Conservation (phyloP, 1,284 basidiomycete genomes). For the Ceratobasidium sp. region DNA sequence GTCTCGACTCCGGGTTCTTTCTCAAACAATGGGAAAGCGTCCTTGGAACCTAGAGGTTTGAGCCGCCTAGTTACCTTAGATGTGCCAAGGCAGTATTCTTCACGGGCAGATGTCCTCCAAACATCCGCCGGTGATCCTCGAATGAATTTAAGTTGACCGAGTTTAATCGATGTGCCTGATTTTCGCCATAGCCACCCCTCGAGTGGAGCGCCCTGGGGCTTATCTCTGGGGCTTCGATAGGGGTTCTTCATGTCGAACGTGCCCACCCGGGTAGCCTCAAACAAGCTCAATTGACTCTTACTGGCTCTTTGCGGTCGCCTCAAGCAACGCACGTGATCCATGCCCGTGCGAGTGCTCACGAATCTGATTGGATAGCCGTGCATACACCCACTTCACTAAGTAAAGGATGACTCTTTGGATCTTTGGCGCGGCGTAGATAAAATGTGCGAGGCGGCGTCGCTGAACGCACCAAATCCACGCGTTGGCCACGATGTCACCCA, state of each 20-base stretch:
- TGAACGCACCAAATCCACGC: conserved; percentile 11
- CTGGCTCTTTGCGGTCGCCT: not conserved
- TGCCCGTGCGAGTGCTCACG: conserved; percentile 23
- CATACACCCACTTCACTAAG: conserved; percentile 14
- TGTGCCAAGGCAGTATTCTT: not conserved
- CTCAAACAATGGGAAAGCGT: conserved; percentile 56
- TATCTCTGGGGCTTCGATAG: not conserved
- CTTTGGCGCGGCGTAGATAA: conserved; percentile 15
- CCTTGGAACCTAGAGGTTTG: conserved; percentile 21
- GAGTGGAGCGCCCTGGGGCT: not conserved
- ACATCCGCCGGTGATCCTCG: not conserved
- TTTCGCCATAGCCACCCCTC: conserved; percentile 6
- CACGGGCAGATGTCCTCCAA: not conserved
- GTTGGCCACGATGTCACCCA: conserved; percentile 4
- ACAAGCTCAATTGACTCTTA: not conserved
- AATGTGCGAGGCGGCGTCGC: not conserved
- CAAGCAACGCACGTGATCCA: conserved; percentile 30
- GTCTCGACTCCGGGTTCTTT: conserved; percentile 79
- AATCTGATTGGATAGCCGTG: conserved; percentile 31
- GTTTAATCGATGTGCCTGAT: conserved; percentile 5
- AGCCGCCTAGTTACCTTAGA: not conserved
- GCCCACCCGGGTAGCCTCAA: not conserved
- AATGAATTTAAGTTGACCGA: not conserved
- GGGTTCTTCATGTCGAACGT: conserved; percentile 18
- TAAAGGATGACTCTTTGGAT: conserved; percentile 1